These are phyloP conservation scores for Nicotiana knightiana DNA, from an alignment of 257 asterid genomes.

Conservation along the genomic window DNA sequence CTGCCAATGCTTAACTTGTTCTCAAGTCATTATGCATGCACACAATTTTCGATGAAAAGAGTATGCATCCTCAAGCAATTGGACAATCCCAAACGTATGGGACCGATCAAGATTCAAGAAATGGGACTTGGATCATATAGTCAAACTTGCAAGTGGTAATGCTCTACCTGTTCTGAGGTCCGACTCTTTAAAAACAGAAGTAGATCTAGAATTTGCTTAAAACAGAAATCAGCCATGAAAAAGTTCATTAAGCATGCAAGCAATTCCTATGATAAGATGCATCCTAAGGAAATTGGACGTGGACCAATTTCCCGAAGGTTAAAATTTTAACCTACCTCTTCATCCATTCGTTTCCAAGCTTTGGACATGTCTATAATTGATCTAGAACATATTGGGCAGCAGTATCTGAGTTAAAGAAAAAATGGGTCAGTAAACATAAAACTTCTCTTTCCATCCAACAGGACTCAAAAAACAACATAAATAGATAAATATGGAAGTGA, in stretches of 20 bases:
- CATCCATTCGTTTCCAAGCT: conserved; percentile 72
- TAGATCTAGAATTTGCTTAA: background rate
- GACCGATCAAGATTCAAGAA: background rate
- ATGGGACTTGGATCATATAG: background rate
- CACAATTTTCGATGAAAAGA: background rate
- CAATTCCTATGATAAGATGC: background rate
- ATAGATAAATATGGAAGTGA: background rate
- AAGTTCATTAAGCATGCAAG: background rate
- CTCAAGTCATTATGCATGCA: background rate
- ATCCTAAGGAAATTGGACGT: background rate
- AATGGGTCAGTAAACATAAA: background rate
- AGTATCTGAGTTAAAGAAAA: conserved; percentile 38
- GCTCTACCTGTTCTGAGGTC: background rate
- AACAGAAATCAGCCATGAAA: background rate
- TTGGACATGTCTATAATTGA: conserved; percentile 75
- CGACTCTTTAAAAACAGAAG: background rate
- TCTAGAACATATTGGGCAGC: conserved; percentile 93
- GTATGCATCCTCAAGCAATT: background rate
- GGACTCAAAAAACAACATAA: background rate
- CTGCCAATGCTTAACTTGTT: background rate
- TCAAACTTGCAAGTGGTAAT: background rate
- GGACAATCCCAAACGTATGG: background rate
- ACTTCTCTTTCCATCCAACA: background rate
- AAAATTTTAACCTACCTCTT: conserved; percentile 46
- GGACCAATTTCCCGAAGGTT: background rate